Evolutionary conservation across 352 stramenopile species (phyloP).

Genomic region (Pythium pectinolyticum): DNA sequence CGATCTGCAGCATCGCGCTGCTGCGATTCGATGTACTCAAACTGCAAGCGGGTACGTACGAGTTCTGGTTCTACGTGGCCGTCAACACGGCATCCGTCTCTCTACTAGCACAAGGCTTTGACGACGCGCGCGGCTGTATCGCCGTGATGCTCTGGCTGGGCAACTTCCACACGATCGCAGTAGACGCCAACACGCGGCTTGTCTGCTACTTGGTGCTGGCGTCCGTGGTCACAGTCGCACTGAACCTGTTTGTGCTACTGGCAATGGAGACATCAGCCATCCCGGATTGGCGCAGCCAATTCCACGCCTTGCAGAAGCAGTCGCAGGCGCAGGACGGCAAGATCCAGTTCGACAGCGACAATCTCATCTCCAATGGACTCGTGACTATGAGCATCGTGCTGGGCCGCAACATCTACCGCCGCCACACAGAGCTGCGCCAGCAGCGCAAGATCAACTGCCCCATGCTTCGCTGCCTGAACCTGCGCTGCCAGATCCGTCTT

Average conservation of each 20-base stretch:
- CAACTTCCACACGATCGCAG: slow-evolving; percentile 20
- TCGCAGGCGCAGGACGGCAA: neutral
- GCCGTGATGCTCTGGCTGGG: slow-evolving; percentile 14
- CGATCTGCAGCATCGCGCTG: neutral
- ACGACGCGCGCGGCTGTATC: slow-evolving; percentile 9
- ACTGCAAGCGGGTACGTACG: slow-evolving; percentile 15
- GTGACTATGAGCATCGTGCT: slow-evolving; percentile 20
- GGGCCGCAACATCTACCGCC: slow-evolving; percentile 13
- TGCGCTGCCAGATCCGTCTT: slow-evolving; percentile 24
- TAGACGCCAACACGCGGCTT: slow-evolving; percentile 29
- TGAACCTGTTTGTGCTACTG: slow-evolving; percentile 20
- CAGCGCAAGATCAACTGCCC: slow-evolving; percentile 18
- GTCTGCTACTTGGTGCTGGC: neutral
- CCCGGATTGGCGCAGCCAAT: neutral
- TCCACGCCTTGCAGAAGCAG: neutral
- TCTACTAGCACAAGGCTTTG: slow-evolving; percentile 6
- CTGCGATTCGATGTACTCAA: slow-evolving; percentile 23
- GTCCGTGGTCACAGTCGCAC: slow-evolving; percentile 5
- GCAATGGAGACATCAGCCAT: slow-evolving; percentile 21
- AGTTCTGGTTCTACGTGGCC: slow-evolving; percentile 30
- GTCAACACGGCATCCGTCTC: slow-evolving; percentile 15
- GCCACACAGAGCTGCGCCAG: slow-evolving; percentile 6
- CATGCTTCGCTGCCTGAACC: slow-evolving; percentile 32
- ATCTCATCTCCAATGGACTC: slow-evolving; percentile 24
- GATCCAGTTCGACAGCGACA: slow-evolving; percentile 1